phyloP scores from a whole-genome alignment of 2,329 filamentous ascomycete species.

The Claviceps purpurea region DNA sequence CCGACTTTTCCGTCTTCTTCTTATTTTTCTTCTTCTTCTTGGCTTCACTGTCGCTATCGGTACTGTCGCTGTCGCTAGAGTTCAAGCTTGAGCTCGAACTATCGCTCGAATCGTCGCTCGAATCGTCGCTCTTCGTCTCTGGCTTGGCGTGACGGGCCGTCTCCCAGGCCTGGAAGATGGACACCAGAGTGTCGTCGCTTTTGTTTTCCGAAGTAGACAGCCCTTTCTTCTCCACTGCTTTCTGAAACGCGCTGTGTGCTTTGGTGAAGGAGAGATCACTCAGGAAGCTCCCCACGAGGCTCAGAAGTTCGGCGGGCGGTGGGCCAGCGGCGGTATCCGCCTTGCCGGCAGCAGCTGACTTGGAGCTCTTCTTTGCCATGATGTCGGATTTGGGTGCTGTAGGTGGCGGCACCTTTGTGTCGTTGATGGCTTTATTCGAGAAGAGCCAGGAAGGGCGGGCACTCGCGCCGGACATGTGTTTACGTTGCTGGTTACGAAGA shows the following conservation, averaged over 20 bases:
- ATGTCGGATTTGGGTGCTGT: conserved; percentile 4
- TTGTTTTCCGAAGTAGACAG: conserved; percentile 20
- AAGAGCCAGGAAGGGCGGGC: conserved; percentile 30
- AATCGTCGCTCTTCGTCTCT: conserved; percentile 13
- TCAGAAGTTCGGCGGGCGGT: conserved; percentile 48
- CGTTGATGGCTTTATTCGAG: conserved; percentile 23
- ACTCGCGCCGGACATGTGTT: conserved; percentile 18
- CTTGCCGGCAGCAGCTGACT: conserved; percentile 10
- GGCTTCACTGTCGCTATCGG: conserved; percentile 14
- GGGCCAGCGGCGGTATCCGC: conserved; percentile 20
- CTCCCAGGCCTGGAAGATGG: conserved; percentile 39
- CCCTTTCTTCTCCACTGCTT: conserved; percentile 44
- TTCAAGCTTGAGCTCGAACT: conserved; percentile 18
- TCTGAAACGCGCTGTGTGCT: conserved; percentile 48
- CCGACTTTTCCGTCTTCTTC: conserved; percentile 9
- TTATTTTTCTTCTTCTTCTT: conserved; percentile 9
- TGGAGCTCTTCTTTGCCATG: conserved; percentile 24
- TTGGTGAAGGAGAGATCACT: conserved; percentile 49
- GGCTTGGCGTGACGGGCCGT: conserved; percentile 12
- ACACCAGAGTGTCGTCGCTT: conserved; percentile 29
- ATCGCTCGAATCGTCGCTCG: conserved; percentile 5
- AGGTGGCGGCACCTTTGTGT: not conserved
- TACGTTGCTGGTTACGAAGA: not conserved
- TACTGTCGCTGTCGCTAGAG: conserved; percentile 16
- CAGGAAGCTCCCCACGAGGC: conserved; percentile 54